A percentile compares a stretch with the other conserved stretches of the same genome.
phyloP scores from a whole-genome alignment of 352 stramenopile genomes.

The Blastocystis sp. region DNA sequence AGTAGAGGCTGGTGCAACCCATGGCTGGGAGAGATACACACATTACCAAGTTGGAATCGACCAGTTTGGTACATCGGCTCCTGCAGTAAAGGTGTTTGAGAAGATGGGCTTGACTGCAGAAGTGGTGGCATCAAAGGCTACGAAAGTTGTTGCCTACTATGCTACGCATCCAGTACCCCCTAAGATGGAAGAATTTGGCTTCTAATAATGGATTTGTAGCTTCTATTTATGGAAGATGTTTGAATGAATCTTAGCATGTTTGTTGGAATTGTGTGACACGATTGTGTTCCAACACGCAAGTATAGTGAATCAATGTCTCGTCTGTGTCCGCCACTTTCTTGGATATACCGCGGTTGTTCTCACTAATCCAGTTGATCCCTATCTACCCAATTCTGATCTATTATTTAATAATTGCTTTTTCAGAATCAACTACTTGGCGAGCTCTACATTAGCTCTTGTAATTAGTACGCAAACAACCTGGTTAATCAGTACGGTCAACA shows the following conservation, averaged over 20 bases:
- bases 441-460: too few relatives aligned
- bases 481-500: neutral
- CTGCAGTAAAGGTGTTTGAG: constrained; percentile 79
- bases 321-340: neutral
- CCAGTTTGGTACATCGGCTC: constrained; percentile 79
- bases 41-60: constrained; percentile 72
- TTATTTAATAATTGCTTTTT: neutral
- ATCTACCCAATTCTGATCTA: neutral
- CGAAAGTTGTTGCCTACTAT: constrained; percentile 74
- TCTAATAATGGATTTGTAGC: too few relatives aligned
- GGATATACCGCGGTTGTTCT: too few relatives aligned
- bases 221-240: constrained; percentile 17
- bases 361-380: neutral
- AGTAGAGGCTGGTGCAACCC: constrained; percentile 84
- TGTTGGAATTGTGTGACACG: neutral
- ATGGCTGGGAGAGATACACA: constrained; percentile 67
- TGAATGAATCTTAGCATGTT: neutral
- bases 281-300: neutral
- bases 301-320: neutral
- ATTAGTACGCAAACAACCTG: too few relatives aligned
- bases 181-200: constrained; percentile 44
- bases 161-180: neutral
- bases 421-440: neutral
- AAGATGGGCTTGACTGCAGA: constrained; percentile 89
- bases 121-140: constrained; percentile 82